phyloP scores from a whole-genome alignment of 352 stramenopile species.

The Globisporangium canariense region DNA sequence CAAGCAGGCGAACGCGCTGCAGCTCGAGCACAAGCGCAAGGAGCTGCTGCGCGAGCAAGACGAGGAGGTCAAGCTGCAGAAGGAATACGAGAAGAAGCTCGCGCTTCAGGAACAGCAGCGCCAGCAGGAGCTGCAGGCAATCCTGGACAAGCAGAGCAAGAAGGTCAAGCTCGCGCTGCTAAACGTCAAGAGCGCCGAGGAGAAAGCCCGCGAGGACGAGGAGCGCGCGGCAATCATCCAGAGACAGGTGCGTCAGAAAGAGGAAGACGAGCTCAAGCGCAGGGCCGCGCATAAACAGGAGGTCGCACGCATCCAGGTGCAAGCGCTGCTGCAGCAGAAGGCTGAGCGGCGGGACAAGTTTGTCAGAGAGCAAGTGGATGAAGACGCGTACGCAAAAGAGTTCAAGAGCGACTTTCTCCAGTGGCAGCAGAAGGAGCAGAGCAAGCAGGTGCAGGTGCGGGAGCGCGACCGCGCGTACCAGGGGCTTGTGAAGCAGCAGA shows the following conservation, averaged over 20 bases:
- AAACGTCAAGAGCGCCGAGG: conserved; percentile 58
- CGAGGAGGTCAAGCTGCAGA: conserved; percentile 39
- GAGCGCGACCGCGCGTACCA: conserved; percentile 41
- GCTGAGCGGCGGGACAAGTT: conserved; percentile 31
- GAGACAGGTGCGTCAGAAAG: conserved; percentile 30
- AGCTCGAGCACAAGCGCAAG: conserved; percentile 49
- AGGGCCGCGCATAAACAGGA: conserved; percentile 34
- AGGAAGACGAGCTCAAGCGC: conserved; percentile 32
- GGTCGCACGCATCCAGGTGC: conserved; percentile 27
- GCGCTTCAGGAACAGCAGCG: conserved; percentile 42
- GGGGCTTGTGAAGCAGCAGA: conserved; percentile 45
- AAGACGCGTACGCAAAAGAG: conserved; percentile 38
- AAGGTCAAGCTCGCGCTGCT: conserved; percentile 56
- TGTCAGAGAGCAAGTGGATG: conserved; percentile 27
- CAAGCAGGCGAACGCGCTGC: conserved; percentile 46
- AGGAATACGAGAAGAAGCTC: conserved; percentile 48
- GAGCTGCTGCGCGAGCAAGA: conserved; percentile 34
- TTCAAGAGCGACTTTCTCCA: conserved; percentile 43
- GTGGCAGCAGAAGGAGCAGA: conserved; percentile 39
- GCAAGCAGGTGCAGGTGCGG: conserved; percentile 26
- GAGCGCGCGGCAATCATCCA: conserved; percentile 39
- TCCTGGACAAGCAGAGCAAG: conserved; percentile 47
- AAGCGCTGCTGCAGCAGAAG: conserved; percentile 41
- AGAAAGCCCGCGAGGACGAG: conserved; percentile 58
- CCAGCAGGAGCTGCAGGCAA: conserved; percentile 39